Evolutionary conservation across 2,329 filamentous ascomycete genomes (phyloP).

Genomic region (Neofusicoccum sp.): DNA sequence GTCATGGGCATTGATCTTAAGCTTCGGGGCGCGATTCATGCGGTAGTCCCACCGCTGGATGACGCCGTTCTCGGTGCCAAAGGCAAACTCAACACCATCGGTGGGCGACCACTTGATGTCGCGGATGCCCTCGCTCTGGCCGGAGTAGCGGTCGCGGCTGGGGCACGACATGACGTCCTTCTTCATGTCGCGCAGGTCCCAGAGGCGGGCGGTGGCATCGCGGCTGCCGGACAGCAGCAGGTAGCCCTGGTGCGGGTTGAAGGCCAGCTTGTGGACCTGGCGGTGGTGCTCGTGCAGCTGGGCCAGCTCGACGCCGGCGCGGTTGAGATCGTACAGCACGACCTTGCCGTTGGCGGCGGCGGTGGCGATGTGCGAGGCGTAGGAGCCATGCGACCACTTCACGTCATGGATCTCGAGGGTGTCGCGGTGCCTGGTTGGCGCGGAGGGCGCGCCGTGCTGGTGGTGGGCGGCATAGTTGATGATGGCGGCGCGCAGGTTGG

Average conservation of each 20-base stretch:
- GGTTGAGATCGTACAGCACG: slow-evolving; percentile 63
- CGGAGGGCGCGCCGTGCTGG: slow-evolving; percentile 41
- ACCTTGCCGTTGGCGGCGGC: slow-evolving; percentile 65
- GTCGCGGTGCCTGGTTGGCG: slow-evolving; percentile 54
- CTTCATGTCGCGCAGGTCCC: slow-evolving; percentile 60
- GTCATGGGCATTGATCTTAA: slow-evolving; percentile 62
- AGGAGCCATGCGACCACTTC: slow-evolving; percentile 64
- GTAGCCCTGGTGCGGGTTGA: slow-evolving; percentile 61
- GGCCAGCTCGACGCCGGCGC: slow-evolving; percentile 59
- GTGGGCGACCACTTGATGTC: slow-evolving; percentile 65
- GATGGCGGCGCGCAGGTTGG: slow-evolving; percentile 62
- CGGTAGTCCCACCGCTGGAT: slow-evolving; percentile 65
- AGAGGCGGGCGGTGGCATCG: slow-evolving; percentile 62
- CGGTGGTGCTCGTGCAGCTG: slow-evolving; percentile 64
- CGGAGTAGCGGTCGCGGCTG: slow-evolving; percentile 55
- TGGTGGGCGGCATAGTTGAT: slow-evolving; percentile 55
- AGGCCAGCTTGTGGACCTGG: slow-evolving; percentile 64
- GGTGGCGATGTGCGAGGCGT: slow-evolving; percentile 60
- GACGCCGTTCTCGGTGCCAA: slow-evolving; percentile 62
- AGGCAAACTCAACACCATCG: slow-evolving; percentile 61
- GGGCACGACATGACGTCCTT: slow-evolving; percentile 52
- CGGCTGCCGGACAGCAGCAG: slow-evolving; percentile 64
- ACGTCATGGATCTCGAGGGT: slow-evolving; percentile 64
- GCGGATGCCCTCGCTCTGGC: slow-evolving; percentile 60
- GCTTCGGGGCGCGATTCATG: slow-evolving; percentile 54